Conservation (phyloP, 306 rosid species). For the Fragaria nilgerrensis region DNA sequence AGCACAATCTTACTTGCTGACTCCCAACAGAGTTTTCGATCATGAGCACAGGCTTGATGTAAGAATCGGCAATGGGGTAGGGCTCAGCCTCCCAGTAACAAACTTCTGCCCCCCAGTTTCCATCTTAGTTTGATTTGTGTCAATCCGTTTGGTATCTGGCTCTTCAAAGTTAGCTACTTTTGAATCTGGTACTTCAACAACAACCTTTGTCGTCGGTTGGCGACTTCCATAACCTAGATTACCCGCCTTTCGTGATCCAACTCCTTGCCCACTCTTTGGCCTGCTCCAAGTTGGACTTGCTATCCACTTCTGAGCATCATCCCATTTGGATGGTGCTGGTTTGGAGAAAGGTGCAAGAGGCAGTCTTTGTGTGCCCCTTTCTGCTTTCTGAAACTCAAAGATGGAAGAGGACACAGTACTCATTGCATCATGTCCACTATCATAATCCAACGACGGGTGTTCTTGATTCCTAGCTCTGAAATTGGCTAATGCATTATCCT, state of each 20-base stretch:
- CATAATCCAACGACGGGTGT: slow-evolving; percentile 61
- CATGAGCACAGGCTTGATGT: slow-evolving; percentile 53
- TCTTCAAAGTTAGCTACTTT: slow-evolving; percentile 57
- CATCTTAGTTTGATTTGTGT: slow-evolving; percentile 63
- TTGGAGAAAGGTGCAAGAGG: slow-evolving; percentile 77
- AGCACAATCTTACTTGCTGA: slow-evolving; percentile 39
- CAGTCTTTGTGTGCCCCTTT: slow-evolving; percentile 64
- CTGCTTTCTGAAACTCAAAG: slow-evolving; percentile 89
- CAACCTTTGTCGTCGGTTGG: slow-evolving; percentile 66
- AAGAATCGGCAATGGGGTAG: slow-evolving; percentile 58
- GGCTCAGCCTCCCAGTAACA: slow-evolving; percentile 70
- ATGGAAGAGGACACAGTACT: slow-evolving; percentile 44
- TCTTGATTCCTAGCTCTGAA: slow-evolving; percentile 54
- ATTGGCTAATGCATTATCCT: slow-evolving; percentile 35
- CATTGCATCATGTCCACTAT: slow-evolving; percentile 49
- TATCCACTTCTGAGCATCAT: slow-evolving; percentile 98
- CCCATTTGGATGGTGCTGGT: slow-evolving; percentile 97
- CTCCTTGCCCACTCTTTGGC: slow-evolving; percentile 57
- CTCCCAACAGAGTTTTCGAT: slow-evolving; percentile 41
- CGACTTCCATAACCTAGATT: slow-evolving; percentile 55
- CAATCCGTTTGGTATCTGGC: slow-evolving; percentile 87
- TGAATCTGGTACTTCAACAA: slow-evolving; percentile 78
- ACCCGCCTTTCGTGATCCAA: slow-evolving; percentile 49
- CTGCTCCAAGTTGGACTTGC: slow-evolving; percentile 81
- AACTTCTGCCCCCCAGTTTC: slow-evolving; percentile 59